phyloP scores from a whole-genome alignment of 495 filamentous ascomycete genomes.

The Penicillium daleae region DNA sequence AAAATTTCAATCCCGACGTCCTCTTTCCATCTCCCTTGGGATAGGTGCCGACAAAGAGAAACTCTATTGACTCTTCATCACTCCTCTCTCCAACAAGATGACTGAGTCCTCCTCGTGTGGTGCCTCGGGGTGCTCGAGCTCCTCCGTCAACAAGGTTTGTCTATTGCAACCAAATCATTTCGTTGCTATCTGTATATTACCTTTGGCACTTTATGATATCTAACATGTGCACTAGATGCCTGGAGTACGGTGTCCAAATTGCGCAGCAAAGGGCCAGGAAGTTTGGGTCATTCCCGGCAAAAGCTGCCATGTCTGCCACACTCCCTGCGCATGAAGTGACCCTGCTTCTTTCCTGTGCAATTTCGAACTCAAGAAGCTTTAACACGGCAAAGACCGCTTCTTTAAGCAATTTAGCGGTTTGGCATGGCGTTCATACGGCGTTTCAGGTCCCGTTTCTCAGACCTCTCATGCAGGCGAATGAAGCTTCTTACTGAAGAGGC shows the following conservation, averaged over 20 bases:
- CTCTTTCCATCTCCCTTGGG: not conserved
- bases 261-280: slow-evolving; percentile 42
- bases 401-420: not conserved
- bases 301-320: slow-evolving; percentile 51
- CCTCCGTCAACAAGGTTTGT: slow-evolving; percentile 30
- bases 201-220: not conserved
- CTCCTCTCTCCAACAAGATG: slow-evolving; percentile 12
- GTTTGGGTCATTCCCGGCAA: slow-evolving; percentile 57
- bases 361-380: not conserved
- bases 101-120: slow-evolving; percentile 14
- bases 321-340: slow-evolving; percentile 32
- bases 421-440: not conserved
- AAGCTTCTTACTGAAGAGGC: not conserved
- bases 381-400: not conserved
- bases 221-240: slow-evolving; percentile 44
- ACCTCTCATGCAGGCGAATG: not conserved
- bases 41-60: not conserved
- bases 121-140: slow-evolving; percentile 21
- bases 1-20: not conserved
- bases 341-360: not conserved
- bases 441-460: not conserved
- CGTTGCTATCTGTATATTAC: not conserved
- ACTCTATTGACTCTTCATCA: not conserved
- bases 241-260: slow-evolving; percentile 53
- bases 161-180: too few species aligned